Conservation (phyloP, 768 basidiomycete genomes). For the Russula griseocarnosa region DNA sequence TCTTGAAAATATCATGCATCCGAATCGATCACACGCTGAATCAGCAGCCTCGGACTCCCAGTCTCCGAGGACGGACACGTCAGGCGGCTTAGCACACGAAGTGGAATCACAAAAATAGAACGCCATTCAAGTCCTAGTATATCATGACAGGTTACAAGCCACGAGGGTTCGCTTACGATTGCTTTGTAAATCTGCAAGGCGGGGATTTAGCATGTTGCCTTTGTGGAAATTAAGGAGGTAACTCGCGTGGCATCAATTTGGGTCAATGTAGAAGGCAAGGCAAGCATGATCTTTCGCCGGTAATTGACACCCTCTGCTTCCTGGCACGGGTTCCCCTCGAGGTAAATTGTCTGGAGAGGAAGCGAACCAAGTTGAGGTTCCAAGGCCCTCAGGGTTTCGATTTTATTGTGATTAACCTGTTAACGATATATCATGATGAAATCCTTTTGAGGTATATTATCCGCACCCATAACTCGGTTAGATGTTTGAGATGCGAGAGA, state of each 20-base stretch:
- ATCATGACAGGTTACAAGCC: constrained; percentile 8
- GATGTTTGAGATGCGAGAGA: constrained; percentile 62
- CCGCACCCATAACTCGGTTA: constrained; percentile 95
- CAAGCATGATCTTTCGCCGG: constrained; percentile 83
- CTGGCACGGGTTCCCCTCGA: constrained; percentile 95
- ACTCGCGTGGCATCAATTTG: constrained; percentile 96
- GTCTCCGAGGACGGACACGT: not conserved
- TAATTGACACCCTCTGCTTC: constrained; percentile 70
- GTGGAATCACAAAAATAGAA: constrained; percentile 6
- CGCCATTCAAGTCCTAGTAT: constrained; percentile 18
- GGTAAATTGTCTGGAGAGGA: constrained; percentile 78
- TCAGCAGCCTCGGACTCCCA: not conserved
- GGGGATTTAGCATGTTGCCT: constrained; percentile 3
- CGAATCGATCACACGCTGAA: not conserved
- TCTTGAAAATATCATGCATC: too few species aligned
- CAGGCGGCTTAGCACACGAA: too few species aligned
- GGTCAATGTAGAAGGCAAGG: constrained; percentile 72
- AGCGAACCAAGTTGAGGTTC: constrained; percentile 62
- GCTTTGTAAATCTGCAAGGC: constrained; percentile 23
- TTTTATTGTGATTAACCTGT: constrained; percentile 86
- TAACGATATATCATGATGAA: not conserved
- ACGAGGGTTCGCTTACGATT: constrained; percentile 18
- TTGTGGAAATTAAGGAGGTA: constrained; percentile 30
- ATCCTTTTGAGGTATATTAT: not conserved
- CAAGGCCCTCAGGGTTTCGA: constrained; percentile 63